phyloP scores from a whole-genome alignment of 1,139 yeast species.

The Saccharomycopsis hybrid region DNA sequence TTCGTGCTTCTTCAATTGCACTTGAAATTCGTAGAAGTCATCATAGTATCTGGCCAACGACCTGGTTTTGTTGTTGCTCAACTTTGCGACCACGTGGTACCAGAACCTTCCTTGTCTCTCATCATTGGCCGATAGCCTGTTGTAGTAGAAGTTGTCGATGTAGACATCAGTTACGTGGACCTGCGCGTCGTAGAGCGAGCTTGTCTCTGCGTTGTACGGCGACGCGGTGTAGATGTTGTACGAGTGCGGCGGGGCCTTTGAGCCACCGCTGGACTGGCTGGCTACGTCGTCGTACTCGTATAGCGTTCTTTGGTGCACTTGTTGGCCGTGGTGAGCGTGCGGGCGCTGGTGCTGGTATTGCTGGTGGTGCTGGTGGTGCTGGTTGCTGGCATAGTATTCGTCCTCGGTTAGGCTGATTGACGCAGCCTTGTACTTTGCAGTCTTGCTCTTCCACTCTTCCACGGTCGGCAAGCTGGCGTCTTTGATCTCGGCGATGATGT shows the following conservation, averaged over 20 bases:
- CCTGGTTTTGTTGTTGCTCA: conserved; percentile 64
- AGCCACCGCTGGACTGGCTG: too few species aligned
- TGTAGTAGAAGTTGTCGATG: conserved; percentile 29
- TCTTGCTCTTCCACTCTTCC: conserved; percentile 89
- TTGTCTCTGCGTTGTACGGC: conserved; percentile 3
- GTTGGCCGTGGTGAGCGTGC: conserved; percentile 1
- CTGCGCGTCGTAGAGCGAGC: conserved; percentile 7
- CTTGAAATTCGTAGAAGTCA: conserved; percentile 93
- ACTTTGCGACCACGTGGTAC: conserved; percentile 67
- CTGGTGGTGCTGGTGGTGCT: too few species aligned
- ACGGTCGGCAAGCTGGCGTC: conserved; percentile 78
- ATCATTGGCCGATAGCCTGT: conserved; percentile 15
- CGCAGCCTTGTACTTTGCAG: conserved; percentile 89
- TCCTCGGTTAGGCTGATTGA: conserved; percentile 55
- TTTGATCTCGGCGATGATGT: conserved; percentile 49
- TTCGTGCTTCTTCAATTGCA: conserved; percentile 67
- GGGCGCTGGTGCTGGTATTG: too few species aligned
- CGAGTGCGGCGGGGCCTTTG: conserved; percentile 4
- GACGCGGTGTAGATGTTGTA: conserved; percentile 7
- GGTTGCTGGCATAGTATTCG: background rate
- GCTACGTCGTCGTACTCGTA: conserved; percentile 21
- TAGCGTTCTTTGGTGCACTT: conserved; percentile 13
- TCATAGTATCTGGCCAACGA: conserved; percentile 85
- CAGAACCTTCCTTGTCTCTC: conserved; percentile 80
- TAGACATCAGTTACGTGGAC: conserved; percentile 20